Base-by-base conservation (phyloP, 2,329 filamentous ascomycete species). In the Fusarium anthophilum region DNA sequence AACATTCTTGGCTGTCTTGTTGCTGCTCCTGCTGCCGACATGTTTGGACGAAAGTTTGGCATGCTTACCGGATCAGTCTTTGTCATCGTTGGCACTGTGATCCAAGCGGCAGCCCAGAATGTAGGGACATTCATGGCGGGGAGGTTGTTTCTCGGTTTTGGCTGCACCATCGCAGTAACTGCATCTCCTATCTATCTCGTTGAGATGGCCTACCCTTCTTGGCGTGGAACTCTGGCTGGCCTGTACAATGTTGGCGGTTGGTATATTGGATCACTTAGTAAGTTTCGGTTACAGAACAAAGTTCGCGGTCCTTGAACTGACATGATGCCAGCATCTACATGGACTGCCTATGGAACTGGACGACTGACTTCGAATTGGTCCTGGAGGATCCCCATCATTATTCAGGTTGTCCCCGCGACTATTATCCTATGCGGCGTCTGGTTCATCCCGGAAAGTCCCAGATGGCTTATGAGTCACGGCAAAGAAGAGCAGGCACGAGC, bases 201-300 rank as follows among this genome's bases (percentile, higher is more conserved):
- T 11, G 60, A 63, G 41, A 57, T 63, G n/a, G 28, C 60, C 14
- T 63, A 63, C 18, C 60, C 51, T 3, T 47, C 60, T 30, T 63
- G 60, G 60, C 51, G 60, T 1, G 60, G 60, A 58, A 57, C 53
- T 12, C 8, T 57, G 26, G 15, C 51, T 18, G 60, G 60, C 5
- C 50, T 63, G 0, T 63, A 63, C 13, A 63, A 63, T 20, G 60
- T 63, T 5, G 24, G 45, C 5, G 60, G 60, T 3, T 63, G 60
- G 60, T 63, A 63, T n/a, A 58, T 58, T 13, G 60, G 60, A 26
- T 63, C 51, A 2, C 51, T 63, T 14, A 8, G 60, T 58, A 22
- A 45, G 51, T 58, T 10, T 14, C 3, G 2, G 10, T 18, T 18
- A 5, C 7, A 26, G 2, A 7, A 3, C 2, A 9, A 5, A 4